phyloP scores from a whole-genome alignment of 352 stramenopile genomes.

The Globisporangium mamillatum region DNA sequence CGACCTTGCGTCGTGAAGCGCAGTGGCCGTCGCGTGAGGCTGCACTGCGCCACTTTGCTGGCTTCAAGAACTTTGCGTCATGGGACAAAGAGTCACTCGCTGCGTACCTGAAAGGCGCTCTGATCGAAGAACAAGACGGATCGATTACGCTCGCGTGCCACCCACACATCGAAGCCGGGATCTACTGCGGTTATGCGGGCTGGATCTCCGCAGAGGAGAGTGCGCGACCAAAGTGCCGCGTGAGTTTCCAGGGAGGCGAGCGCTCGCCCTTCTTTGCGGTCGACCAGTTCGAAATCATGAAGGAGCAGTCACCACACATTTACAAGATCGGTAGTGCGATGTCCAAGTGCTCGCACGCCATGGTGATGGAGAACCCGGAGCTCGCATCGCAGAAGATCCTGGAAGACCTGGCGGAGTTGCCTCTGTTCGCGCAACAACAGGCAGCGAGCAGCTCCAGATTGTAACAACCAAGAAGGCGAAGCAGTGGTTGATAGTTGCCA shows the following conservation, averaged over 20 bases:
- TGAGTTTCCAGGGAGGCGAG: conserved; percentile 33
- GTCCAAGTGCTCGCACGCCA: conserved; percentile 29
- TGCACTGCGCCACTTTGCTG: conserved; percentile 26
- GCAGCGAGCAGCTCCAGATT: conserved; percentile 4
- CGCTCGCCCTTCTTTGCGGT: conserved; percentile 32
- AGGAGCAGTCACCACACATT: conserved; percentile 22
- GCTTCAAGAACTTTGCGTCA: conserved; percentile 31
- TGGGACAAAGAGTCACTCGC: conserved; percentile 39
- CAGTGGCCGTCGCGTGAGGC: conserved; percentile 29
- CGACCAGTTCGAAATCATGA: conserved; percentile 23
- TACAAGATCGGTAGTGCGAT: conserved; percentile 30
- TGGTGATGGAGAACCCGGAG: conserved; percentile 38
- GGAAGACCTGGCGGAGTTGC: conserved; percentile 23
- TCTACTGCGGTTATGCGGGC: conserved; percentile 34
- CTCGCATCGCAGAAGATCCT: conserved; percentile 26
- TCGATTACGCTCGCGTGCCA: conserved; percentile 31
- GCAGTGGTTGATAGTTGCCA: too few relatives aligned
- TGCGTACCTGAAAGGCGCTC: conserved; percentile 27
- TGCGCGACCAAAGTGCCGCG: conserved; percentile 27
- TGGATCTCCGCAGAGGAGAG: conserved; percentile 29
- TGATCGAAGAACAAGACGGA: conserved; percentile 29
- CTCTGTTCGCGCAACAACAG: conserved; percentile 2
- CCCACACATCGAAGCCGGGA: conserved; percentile 33
- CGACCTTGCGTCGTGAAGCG: conserved; percentile 29
- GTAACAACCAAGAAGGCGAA: not conserved